A percentile compares a stretch with the other conserved stretches of the same genome.
phyloP scores from a whole-genome alignment of 177 flowering plant genomes.

The Vitis hybrid region DNA sequence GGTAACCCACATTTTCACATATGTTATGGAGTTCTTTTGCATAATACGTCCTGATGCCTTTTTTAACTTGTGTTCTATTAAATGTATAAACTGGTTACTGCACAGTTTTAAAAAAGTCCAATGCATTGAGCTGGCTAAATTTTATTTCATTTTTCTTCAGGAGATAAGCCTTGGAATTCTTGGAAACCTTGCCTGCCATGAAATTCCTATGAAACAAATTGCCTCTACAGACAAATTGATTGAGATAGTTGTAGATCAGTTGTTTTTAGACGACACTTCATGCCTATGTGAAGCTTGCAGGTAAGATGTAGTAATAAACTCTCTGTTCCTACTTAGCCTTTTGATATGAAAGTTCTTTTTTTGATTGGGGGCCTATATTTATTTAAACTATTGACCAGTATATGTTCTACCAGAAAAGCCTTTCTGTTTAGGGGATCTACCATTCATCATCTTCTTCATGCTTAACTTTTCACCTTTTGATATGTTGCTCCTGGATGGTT shows the following conservation, averaged over 20 bases:
- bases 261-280: conserved; percentile 74
- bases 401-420: neutral
- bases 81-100: neutral
- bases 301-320: conserved; percentile 30
- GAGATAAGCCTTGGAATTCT: conserved; percentile 91
- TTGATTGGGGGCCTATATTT: neutral
- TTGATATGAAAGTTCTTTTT: neutral
- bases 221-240: conserved; percentile 50
- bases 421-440: neutral
- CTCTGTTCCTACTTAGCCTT: neutral
- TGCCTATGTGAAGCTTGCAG: conserved; percentile 78
- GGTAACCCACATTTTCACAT: conserved; percentile 34
- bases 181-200: conserved; percentile 92
- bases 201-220: conserved; percentile 53
- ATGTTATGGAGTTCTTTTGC: neutral
- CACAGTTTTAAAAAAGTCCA: neutral
- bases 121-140: neutral
- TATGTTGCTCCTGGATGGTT: neutral
- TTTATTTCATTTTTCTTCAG: conserved; percentile 30
- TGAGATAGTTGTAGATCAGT: conserved; percentile 54
- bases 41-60: too few relatives aligned
- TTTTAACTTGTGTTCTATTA: neutral
- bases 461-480: neutral
- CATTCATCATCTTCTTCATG: neutral
- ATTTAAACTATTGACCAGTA: neutral